Evolutionary conservation across 192 early-diverging fungal species (phyloP).

Genomic region (Entomortierella lignicola): DNA sequence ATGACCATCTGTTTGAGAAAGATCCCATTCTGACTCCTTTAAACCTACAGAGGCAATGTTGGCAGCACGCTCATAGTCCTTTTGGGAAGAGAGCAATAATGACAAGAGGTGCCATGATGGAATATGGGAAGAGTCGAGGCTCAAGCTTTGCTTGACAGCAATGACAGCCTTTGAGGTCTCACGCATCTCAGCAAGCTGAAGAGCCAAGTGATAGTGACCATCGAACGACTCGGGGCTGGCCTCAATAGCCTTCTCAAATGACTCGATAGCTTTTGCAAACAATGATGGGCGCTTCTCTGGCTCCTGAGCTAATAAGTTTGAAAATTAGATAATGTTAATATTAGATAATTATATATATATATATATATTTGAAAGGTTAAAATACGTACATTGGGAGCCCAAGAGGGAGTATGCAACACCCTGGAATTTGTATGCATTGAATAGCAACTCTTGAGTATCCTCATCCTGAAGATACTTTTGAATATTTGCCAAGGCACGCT

Average conservation of each 20-base stretch:
- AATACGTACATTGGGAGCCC: constrained; percentile 25
- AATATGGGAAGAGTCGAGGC: constrained; percentile 63
- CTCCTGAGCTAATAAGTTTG: constrained; percentile 62
- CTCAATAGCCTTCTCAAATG: constrained; percentile 64
- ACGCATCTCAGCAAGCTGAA: constrained; percentile 76
- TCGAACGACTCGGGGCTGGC: constrained; percentile 65
- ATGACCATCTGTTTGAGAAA: constrained; percentile 31
- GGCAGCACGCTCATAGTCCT: constrained; percentile 71
- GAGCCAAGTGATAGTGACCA: constrained; percentile 72
- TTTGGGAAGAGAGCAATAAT: constrained; percentile 74
- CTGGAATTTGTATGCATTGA: constrained; percentile 34
- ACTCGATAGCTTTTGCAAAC: constrained; percentile 68
- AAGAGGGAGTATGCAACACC: constrained; percentile 35
- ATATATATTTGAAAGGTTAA: too few relatives aligned
- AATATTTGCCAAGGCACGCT: constrained; percentile 24
- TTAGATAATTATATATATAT: too few relatives aligned
- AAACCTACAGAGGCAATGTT: constrained; percentile 72
- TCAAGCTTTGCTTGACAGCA: constrained; percentile 65
- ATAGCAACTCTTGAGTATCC: constrained; percentile 36
- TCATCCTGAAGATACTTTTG: constrained; percentile 43
- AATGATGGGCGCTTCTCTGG: constrained; percentile 71
- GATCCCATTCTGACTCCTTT: constrained; percentile 65
- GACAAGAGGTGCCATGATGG: constrained; percentile 82
- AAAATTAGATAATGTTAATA: not conserved
- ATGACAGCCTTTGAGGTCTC: constrained; percentile 68